Conservation (phyloP, 257 asterid species). For the Solanum sejunctum region DNA sequence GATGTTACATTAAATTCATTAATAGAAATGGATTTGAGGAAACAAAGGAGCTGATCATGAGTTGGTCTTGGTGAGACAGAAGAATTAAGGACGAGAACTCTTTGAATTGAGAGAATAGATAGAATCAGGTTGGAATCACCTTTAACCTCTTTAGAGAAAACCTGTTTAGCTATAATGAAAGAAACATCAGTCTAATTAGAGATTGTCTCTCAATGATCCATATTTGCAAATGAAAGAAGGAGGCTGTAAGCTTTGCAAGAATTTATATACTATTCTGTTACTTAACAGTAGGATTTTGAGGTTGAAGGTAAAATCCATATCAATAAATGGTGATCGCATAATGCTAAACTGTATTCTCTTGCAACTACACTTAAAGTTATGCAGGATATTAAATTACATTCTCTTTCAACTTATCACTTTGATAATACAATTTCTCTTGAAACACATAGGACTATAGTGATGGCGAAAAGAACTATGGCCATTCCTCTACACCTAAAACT, state of each 20-base stretch:
- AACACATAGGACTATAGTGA: too few species aligned
- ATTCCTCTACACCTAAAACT: too few species aligned
- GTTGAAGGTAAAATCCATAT: neutral
- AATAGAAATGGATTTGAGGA: neutral
- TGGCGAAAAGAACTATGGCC: too few species aligned
- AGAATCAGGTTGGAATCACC: neutral
- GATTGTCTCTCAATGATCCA: slow-evolving; percentile 36
- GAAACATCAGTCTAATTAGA: slow-evolving; percentile 33
- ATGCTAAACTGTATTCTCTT: too few species aligned
- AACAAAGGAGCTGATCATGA: neutral
- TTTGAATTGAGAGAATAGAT: slow-evolving; percentile 5
- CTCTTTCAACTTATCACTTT: too few species aligned
- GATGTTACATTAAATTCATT: neutral
- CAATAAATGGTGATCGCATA: neutral
- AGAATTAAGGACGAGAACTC: slow-evolving; percentile 1
- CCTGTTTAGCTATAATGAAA: slow-evolving; percentile 22
- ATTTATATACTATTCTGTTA: neutral
- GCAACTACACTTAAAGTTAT: too few species aligned
- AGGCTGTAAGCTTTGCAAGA: neutral
- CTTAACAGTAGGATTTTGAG: neutral
- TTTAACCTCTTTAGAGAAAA: slow-evolving; percentile 21
- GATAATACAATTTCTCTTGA: too few species aligned
- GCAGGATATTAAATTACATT: too few species aligned
- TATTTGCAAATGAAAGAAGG: neutral
- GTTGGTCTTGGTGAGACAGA: neutral